Base-by-base conservation (phyloP, 768 basidiomycete species). In the Agaricus sinodeliciosus region DNA sequence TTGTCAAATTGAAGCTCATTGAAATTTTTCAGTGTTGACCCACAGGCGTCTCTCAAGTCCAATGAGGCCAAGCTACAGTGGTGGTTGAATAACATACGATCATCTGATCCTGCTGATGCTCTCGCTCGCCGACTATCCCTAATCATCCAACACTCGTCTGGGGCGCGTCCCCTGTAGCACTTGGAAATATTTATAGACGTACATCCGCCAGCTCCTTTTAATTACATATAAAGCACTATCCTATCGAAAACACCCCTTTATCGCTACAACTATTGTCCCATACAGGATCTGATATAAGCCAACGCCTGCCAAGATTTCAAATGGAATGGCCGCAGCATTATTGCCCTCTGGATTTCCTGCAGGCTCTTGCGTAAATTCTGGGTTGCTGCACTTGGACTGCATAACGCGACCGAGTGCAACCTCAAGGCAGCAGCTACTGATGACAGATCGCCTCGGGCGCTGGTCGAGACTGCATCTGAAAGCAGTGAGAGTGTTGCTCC, bases 281-380 rank as follows among this genome's bases (percentile, higher is more conserved):
- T 48, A 43, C 55, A 49, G 45, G 62, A 65, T 54, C 71, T 71
- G 56, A 81, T 75, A 69, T 75, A 82, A 15, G 79, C 83, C 55
- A 90, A 62, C 22, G 76, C 74, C 59, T 73, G 65, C 89, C 87
- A 90, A 50, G 72, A 78, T 28, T 59, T 65, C 50, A 60, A 34
- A 16, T 75, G 71, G 59, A 76, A 80, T 15, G 85, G 85, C 2
- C 74, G 67, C 43, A 89, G 69, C 74, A 82, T 74, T 45, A 89
- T 71, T 1, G 81, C 81, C 60, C 79, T 79, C 60, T 88, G 85
- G 11, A 81, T 81, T 49, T 72, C 69, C 16, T 63, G 69, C 44
- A 74, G 60, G 2, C 77, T 76, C 57, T 65, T 57, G 52, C 45
- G 47, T 7, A 41, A 47, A 45, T 56, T 50, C 35, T 55, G 36